A percentile compares a stretch with the other conserved stretches of the same genome.
Conservation (phyloP, 1,139 yeast species). For the Debaryomyces udenii region DNA sequence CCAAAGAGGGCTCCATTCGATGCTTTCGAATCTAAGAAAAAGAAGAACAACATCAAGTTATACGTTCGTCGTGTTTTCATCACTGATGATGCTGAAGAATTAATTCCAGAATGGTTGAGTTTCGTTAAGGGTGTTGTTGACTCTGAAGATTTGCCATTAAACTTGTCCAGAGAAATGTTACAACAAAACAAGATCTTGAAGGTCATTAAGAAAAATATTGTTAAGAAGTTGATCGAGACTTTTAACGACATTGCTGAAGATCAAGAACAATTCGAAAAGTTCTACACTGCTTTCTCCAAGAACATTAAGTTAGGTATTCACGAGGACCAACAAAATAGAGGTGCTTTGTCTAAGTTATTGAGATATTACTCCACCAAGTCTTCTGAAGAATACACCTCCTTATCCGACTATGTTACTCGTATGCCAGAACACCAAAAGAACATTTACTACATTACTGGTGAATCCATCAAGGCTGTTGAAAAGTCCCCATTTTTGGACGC, state of each 20-base stretch:
- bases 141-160: constrained; percentile 99
- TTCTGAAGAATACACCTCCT: constrained; percentile 88
- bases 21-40: constrained; percentile 95
- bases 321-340: constrained; percentile 98
- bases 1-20: constrained; percentile 99
- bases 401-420: constrained; percentile 96
- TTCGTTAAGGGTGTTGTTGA: constrained; percentile 99
- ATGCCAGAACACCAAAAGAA: constrained; percentile 99
- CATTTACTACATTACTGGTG: constrained; percentile 99
- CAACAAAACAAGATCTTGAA: constrained; percentile 99
- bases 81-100: constrained; percentile 99
- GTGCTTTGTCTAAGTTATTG: constrained; percentile 90
- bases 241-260: constrained; percentile 99
- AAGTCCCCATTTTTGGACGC: constrained; percentile 99
- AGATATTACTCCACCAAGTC: constrained; percentile 98
- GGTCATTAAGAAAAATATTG: constrained; percentile 98
- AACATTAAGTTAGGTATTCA: constrained; percentile 98
- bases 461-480: constrained; percentile 95
- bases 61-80: constrained; percentile 99
- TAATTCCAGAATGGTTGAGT: constrained; percentile 98
- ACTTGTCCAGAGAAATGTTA: constrained; percentile 99
- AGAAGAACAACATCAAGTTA: constrained; percentile 98
- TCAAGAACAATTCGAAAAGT: constrained; percentile 96
- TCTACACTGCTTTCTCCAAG: constrained; percentile 98
- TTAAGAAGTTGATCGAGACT: constrained; percentile 97